A percentile compares a stretch with the other conserved stretches of the same genome.
These are phyloP conservation scores for Protomyces arabidopsidicola DNA, from an alignment of 1,139 yeast species.

Conservation along the genomic window DNA sequence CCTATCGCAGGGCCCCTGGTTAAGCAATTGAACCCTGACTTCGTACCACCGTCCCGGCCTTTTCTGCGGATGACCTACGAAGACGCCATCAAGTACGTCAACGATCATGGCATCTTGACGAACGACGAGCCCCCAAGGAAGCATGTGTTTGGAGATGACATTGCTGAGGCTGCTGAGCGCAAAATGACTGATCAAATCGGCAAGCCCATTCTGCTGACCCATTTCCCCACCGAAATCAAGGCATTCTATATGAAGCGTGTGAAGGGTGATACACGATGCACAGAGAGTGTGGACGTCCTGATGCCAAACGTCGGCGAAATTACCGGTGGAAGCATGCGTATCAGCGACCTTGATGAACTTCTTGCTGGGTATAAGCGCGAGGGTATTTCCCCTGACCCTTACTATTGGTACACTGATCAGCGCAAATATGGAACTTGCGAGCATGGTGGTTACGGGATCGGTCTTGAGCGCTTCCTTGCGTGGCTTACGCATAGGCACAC, in stretches of 20 bases:
- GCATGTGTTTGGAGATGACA: constrained; percentile 96
- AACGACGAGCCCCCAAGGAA: constrained; percentile 53
- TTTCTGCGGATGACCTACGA: constrained; percentile 88
- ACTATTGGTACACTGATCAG: constrained; percentile 95
- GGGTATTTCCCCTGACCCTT: constrained; percentile 67
- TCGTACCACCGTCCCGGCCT: constrained; percentile 74
- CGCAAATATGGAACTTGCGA: constrained; percentile 97
- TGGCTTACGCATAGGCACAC: constrained; percentile 98
- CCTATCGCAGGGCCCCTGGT: constrained; percentile 88
- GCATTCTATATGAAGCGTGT: constrained; percentile 97
- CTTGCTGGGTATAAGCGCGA: constrained; percentile 89
- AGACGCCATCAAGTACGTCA: constrained; percentile 91
- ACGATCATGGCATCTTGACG: constrained; percentile 87
- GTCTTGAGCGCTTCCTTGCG: constrained; percentile 95
- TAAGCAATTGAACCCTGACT: constrained; percentile 86
- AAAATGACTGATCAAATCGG: constrained; percentile 95
- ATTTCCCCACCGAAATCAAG: constrained; percentile 96
- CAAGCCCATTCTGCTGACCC: constrained; percentile 80
- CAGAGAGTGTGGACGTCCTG: constrained; percentile 95
- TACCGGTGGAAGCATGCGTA: constrained; percentile 62
- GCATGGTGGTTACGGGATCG: constrained; percentile 98
- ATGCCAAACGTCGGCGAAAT: constrained; percentile 89
- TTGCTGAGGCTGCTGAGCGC: constrained; percentile 99
- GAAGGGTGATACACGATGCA: constrained; percentile 82
- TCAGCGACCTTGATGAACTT: constrained; percentile 72